phyloP scores from a whole-genome alignment of 805 yeast species.

The Kuraishia hungarica region DNA sequence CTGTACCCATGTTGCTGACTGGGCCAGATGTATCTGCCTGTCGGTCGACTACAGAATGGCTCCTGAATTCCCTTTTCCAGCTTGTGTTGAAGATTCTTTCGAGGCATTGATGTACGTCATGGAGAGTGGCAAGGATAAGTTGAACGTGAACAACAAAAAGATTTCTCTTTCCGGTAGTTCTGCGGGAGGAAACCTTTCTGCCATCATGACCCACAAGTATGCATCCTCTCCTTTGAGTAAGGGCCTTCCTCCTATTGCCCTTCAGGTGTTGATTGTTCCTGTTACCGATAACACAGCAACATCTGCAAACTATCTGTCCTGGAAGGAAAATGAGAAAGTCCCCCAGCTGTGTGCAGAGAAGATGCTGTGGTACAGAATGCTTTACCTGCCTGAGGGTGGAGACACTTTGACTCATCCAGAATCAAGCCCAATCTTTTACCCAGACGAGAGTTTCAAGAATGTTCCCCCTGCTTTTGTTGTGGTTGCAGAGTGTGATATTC shows the following conservation, averaged over 20 bases:
- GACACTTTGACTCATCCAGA: constrained; percentile 24
- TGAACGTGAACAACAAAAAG: constrained; percentile 19
- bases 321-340: constrained; percentile 25
- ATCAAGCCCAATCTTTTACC: constrained; percentile 32
- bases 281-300: constrained; percentile 30
- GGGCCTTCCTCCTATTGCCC: constrained; percentile 20
- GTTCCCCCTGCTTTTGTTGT: constrained; percentile 29
- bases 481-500: constrained; percentile 30
- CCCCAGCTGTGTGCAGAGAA: constrained; percentile 31
- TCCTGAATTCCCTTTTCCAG: constrained; percentile 37
- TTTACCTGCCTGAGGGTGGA: constrained; percentile 28
- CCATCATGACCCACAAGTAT: constrained; percentile 17
- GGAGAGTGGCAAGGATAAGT: constrained; percentile 11
- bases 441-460: constrained; percentile 24
- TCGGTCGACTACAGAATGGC: constrained; percentile 36
- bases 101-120: constrained; percentile 19
- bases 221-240: constrained; percentile 16
- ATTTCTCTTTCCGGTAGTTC: constrained; percentile 33
- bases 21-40: constrained; percentile 25
- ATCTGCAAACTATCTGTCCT: constrained; percentile 20
- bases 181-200: constrained; percentile 29
- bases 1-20: constrained; percentile 26
- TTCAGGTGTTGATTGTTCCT: constrained; percentile 31
- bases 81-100: constrained; percentile 29
- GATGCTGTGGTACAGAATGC: constrained; percentile 30